Evolutionary conservation across 495 filamentous ascomycete species (phyloP), one percentile per base, ranked within the genome.

Genomic region (Talaromyces liani): DNA sequence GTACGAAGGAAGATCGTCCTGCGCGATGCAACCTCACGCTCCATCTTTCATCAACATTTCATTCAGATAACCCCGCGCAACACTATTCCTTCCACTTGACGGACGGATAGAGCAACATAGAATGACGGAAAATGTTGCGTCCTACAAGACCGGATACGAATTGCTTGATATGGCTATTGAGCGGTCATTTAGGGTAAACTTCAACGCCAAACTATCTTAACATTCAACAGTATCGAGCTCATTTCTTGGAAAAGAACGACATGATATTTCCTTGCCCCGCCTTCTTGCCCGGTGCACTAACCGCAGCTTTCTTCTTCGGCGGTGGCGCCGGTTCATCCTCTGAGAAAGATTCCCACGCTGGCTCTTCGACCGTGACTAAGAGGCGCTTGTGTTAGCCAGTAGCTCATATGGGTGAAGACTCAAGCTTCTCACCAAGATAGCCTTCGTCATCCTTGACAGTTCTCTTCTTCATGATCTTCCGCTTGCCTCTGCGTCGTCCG

Each of bases 171-270:
- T 12, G 33, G 33, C 33, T 36, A 10, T 33, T 33, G 31, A 8
- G 6, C 9, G 6, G 6, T 10, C 1, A 33, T 33, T 7, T 33
- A 1, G 31, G 0, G 7, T 10, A 33, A 9, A 9, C 9, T 10
- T 33, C 7, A 10, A 33, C 9, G n/a, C 36, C 4, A 41, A 41
- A 41, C 36, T 41, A 36, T 36, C 33, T 36, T 36, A 18, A 54
- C 25, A 54, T 54, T 10, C 53, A 55, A 25, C 45, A 20, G 24
- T 8, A 49, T 16, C 34, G 9, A 61, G 9, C 20, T 56, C 53
- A 89, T 70, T 93, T 96, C 79, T 97, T 98, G 10, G 80, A 82
- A 77, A 98, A 97, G 76, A 96, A 98, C 2, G 87, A 90, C 91
- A 91, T 96, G 70, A 97, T 96, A 73, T 84, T 96, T 9, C 93